Base-by-base conservation (phyloP, 2,329 filamentous ascomycete genomes). In the Aspergillus cejpii region DNA sequence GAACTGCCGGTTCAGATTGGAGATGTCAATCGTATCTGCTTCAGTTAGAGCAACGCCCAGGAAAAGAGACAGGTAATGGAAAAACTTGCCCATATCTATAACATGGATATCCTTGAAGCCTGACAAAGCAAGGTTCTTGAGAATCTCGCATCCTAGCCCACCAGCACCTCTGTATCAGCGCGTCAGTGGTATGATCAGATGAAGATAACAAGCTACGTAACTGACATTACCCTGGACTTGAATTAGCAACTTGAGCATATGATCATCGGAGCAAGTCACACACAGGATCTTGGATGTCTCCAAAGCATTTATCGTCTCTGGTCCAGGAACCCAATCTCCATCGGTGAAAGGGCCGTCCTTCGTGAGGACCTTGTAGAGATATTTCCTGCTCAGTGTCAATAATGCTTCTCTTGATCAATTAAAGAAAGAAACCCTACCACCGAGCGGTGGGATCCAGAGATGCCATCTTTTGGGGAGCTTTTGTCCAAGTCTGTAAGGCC, bases 61-160 rank as follows among this genome's bases (percentile, higher is more conserved):
- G 11, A 6, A 19, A 17, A n/a, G 21, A 6, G 1, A 23, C 19
- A 39, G 10, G 15, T 15, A 6, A 37, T 31, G 23, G 15, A 21
- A 29, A 12, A n/a, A 63, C 75, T 47, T 69, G 85, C 85, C 87
- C 92, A 98, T 98, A 70, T 98, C 92, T 59, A 98, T 97, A 47
- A 98, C 92, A 72, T 98, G 89, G 55, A 98, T 96, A 60, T 95
- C 81, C 67, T 86, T 94, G 74, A 98, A 98, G 21, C 90, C 89
- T 1, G 91, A 96, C 41, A 98, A 77, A 33, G 92, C 92, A 26
- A 98, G 77, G 61, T 98, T 88, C 74, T 98, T 98, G 41, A 98
- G 74, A 36, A 98, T 94, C 65, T 98, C 92, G 60, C 92, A 98
- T 54, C 92, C 92, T 48, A 98, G 70, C 8, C 92, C 92, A 50